Percentiles rank a stretch among this genome's conserved stretches.
phyloP scores from a whole-genome alignment of 768 basidiomycete species.

The Candolleomyces aberdarensis region DNA sequence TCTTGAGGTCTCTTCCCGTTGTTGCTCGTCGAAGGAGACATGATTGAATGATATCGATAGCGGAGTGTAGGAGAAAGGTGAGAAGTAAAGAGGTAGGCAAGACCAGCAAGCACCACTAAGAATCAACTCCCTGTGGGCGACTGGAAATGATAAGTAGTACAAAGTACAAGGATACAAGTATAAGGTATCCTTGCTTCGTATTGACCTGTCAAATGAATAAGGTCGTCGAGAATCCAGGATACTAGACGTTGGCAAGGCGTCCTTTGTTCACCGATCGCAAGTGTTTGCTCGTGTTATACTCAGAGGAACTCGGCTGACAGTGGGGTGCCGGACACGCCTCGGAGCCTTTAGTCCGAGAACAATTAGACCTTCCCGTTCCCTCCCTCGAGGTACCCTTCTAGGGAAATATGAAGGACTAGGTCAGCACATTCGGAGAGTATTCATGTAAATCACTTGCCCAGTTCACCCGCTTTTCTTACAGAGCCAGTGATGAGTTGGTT shows the following conservation, averaged over 20 bases:
- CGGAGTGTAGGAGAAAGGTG: too few relatives aligned
- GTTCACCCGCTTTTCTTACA: too few relatives aligned
- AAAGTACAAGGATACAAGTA: too few relatives aligned
- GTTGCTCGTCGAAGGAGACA: neutral
- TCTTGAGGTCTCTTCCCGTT: neutral
- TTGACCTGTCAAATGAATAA: neutral
- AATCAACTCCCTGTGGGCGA: too few relatives aligned
- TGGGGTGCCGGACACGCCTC: neutral
- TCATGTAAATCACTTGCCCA: too few relatives aligned
- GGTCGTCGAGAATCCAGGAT: neutral
- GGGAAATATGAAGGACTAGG: neutral
- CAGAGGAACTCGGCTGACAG: neutral
- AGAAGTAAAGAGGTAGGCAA: too few relatives aligned
- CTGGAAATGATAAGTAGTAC: too few relatives aligned
- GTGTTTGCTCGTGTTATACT: neutral
- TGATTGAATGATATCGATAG: neutral
- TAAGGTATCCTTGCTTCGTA: too few relatives aligned
- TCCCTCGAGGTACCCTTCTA: neutral
- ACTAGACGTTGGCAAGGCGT: neutral
- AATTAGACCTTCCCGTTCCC: neutral
- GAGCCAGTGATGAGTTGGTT: too few relatives aligned
- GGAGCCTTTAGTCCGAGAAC: neutral
- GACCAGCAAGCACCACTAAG: too few relatives aligned
- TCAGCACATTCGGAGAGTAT: too few relatives aligned
- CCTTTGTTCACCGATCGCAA: neutral